Evolutionary conservation across 2,329 filamentous ascomycete species (phyloP), one percentile per base, ranked within the genome.

Genomic region (Stemphylium vesicarium): DNA sequence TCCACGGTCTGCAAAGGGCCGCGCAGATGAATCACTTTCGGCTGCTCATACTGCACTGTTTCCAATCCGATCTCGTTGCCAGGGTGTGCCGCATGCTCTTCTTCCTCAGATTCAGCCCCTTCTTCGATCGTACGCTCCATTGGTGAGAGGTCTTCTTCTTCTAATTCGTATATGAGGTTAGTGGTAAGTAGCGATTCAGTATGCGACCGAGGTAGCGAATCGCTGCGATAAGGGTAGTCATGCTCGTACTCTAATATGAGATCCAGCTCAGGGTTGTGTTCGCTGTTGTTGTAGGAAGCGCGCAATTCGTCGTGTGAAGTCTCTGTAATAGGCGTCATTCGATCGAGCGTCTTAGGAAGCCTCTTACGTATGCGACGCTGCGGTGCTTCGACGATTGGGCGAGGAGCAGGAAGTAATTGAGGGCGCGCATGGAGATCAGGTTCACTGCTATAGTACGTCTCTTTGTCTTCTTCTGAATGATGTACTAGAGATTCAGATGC

Each of bases 261-360:
- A n/a, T 63, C 54, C 10, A 64, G 35, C 45, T 64, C 60, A 4
- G 56, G 49, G 11, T 52, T 45, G 35, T 55, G 56, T 38, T 61
- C 60, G 24, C 36, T 56, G 31, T 44, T 45, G 22, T 50, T 49
- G n/a, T 60, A 62, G 4, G 40, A 47, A 18, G 47, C 32, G 10
- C 50, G 50, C 13, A 63, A 41, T 20, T 60, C 59, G n/a, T 64
- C 65, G 35, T 54, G 42, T 12, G 64, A 65, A 13, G 53, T 46
- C 47, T 70, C 68, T 12, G 60, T 69, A 46, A 70, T 70, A 9
- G 67, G 62, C 4, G 66, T 48, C 66, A 70, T 67, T 8, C 45
- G 50, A 22, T 68, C 49, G 3, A 70, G 44, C 9, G 45, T 44
- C 44, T 64, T 69, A 20, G 55, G 33, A 1, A 29, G 35, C 37